These are phyloP conservation scores for Fusarium zealandicum DNA, from an alignment of 2,329 filamentous ascomycete genomes.

Conservation along the genomic window DNA sequence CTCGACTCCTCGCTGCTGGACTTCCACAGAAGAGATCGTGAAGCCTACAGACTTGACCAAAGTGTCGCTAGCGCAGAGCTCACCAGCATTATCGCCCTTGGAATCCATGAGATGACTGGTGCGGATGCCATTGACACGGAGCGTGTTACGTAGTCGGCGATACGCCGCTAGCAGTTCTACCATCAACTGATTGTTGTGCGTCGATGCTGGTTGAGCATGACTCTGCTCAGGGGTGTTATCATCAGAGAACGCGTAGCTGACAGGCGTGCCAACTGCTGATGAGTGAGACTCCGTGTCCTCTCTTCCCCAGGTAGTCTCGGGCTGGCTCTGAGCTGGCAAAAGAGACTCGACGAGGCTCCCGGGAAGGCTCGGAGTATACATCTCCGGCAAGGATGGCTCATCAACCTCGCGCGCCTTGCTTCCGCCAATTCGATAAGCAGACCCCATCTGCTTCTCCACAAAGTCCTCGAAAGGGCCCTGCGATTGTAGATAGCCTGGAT, in stretches of 20 bases:
- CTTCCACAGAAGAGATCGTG: conserved; percentile 88
- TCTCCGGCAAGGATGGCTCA: conserved; percentile 41
- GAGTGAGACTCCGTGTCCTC: conserved; percentile 47
- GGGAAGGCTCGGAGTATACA: conserved; percentile 48
- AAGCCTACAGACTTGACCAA: conserved; percentile 75
- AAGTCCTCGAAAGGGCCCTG: conserved; percentile 71
- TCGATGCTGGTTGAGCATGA: conserved; percentile 20
- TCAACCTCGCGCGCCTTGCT: conserved; percentile 48
- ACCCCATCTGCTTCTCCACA: conserved; percentile 65
- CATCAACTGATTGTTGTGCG: conserved; percentile 46
- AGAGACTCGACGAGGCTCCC: conserved; percentile 49
- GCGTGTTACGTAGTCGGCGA: conserved; percentile 64
- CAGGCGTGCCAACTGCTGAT: conserved; percentile 48
- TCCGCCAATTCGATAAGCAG: conserved; percentile 52
- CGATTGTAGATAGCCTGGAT: conserved; percentile 74
- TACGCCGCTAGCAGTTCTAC: conserved; percentile 68
- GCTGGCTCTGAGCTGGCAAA: conserved; percentile 48
- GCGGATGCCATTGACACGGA: conserved; percentile 61
- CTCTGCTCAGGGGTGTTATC: conserved; percentile 38
- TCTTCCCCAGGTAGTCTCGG: conserved; percentile 52
- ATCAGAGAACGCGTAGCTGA: conserved; percentile 53
- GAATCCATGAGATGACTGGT: conserved; percentile 47
- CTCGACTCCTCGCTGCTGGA: conserved; percentile 86
- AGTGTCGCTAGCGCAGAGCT: conserved; percentile 63
- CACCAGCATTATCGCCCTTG: conserved; percentile 47